Base-by-base conservation (phyloP, 225 moss, liverwort and hornwort genomes). In the Sphagnum tenellum region DNA sequence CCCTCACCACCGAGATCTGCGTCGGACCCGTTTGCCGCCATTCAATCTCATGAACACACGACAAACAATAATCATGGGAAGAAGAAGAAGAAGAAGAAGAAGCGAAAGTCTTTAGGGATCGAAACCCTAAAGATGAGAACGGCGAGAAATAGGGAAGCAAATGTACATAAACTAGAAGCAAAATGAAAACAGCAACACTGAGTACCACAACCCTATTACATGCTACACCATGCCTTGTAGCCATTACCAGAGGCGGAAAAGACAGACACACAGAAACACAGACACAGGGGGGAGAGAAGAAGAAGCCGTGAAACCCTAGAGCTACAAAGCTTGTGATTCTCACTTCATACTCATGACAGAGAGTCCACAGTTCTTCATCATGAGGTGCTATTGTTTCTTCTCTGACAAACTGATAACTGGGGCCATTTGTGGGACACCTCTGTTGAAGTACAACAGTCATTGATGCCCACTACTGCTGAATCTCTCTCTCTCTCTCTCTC, bases 131-230 rank as follows among this genome's bases (percentile, higher is more conserved):
- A 29, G 29, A 29, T 29, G 79, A 74, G 64, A 81, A 65, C 47
- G 67, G 70, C 52, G 87, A 88, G 56, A 95, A 81, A 65, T 89
- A 86, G 55, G 94, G 88, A 5, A 91, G 81, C 60, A 91, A 82
- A 68, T 91, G 91, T 12, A 91, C 88, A 29, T 86, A 88, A 48
- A 91, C 69, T n/a, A 91, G 88, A 56, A 95, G 81, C 62, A 89
- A 80, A 49, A 91, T 89, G 74, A 95, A 91, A 14, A 89, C 78
- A 11, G 91, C 86, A 29, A 83, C 91, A 47, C 91, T 95, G 75
- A 95, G 88, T 79, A 95, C 91, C 57, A 91, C 83, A 50, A 95
- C 79, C 3, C 89, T 91, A 56, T 91, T 89, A 46, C 91, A 80
- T 7, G 94, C 89, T 10, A 95, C 81, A 76, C 29, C 29, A 29